Percentiles rank a stretch among this genome's conserved stretches.
These are phyloP conservation scores for Botryotinia calthae DNA, from an alignment of 2,329 filamentous ascomycete species.

Conservation along the genomic window DNA sequence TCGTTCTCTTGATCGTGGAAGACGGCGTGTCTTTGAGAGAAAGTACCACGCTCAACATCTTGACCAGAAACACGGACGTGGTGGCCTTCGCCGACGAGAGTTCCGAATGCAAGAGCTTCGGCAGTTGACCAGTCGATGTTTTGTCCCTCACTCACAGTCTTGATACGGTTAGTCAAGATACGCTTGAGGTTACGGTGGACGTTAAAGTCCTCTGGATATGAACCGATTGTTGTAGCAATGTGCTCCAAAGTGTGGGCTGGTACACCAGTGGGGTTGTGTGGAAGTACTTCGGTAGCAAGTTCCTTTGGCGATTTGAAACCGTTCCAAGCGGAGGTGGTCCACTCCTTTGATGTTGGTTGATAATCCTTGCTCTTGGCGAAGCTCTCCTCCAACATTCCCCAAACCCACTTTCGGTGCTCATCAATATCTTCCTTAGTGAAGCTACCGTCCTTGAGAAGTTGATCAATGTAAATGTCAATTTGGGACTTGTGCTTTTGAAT, in stretches of 20 bases:
- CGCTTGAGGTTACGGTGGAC: conserved; percentile 96
- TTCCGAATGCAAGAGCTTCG: conserved; percentile 91
- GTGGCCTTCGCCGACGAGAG: conserved; percentile 87
- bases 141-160: conserved; percentile 87
- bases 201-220: conserved; percentile 78
- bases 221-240: conserved; percentile 78
- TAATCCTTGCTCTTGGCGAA: conserved; percentile 98
- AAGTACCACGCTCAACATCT: conserved; percentile 98
- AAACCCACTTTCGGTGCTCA: conserved; percentile 99
- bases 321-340: conserved; percentile 98
- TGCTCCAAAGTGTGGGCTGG: conserved; percentile 70
- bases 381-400: conserved; percentile 97
- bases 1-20: conserved; percentile 97
- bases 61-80: conserved; percentile 97
- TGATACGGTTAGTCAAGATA: conserved; percentile 84
- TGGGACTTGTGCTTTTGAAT: conserved; percentile 81
- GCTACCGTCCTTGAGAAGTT: conserved; percentile 86
- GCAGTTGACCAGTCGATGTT: conserved; percentile 98
- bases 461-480: conserved; percentile 86
- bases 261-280: conserved; percentile 84
- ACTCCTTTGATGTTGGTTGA: conserved; percentile 93
- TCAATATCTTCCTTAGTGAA: conserved; percentile 98
- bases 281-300: conserved; percentile 87
- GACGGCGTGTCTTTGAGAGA: conserved; percentile 95
- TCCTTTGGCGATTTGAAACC: conserved; percentile 99